A percentile compares a stretch with the other conserved stretches of the same genome.
Conservation (phyloP, 805 yeast genomes). For the Kodamaea jinghongensis region DNA sequence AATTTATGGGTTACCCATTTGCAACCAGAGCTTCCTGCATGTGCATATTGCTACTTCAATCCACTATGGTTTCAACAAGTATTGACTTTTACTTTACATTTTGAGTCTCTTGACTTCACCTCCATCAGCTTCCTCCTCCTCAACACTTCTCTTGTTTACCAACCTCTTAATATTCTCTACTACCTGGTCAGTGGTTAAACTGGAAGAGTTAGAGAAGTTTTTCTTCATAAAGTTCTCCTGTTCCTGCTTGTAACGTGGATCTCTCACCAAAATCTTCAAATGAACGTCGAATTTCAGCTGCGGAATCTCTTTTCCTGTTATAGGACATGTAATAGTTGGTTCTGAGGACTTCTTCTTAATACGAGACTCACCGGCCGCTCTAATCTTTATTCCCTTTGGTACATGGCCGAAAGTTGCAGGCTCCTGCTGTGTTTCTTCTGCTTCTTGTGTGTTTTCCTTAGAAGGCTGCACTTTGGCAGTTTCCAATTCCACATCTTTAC, state of each 20-base stretch:
- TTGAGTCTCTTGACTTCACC: slow-evolving; percentile 7
- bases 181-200: slow-evolving; percentile 55
- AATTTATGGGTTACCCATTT: too few relatives aligned
- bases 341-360: slow-evolving; percentile 25
- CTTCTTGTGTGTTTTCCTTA: slow-evolving; percentile 4
- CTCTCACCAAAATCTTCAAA: slow-evolving; percentile 63
- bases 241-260: slow-evolving; percentile 75
- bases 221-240: slow-evolving; percentile 58
- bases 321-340: slow-evolving; percentile 65
- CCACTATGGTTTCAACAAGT: too few relatives aligned
- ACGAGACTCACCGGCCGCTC: slow-evolving; percentile 71
- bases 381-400: slow-evolving; percentile 59
- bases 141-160: slow-evolving; percentile 13
- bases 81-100: too few relatives aligned
- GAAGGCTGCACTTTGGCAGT: slow-evolving; percentile 12
- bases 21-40: too few relatives aligned
- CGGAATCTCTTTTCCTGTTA: slow-evolving; percentile 68
- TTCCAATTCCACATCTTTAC: slow-evolving; percentile 22
- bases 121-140: slow-evolving; percentile 6
- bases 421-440: slow-evolving; percentile 7
- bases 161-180: slow-evolving; percentile 54
- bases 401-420: slow-evolving; percentile 15
- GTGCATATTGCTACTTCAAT: too few relatives aligned
- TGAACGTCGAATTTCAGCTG: slow-evolving; percentile 72
- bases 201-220: slow-evolving; percentile 46